Conservation (phyloP, 768 basidiomycete species). For the Chalciporus pseudorubinellus region DNA sequence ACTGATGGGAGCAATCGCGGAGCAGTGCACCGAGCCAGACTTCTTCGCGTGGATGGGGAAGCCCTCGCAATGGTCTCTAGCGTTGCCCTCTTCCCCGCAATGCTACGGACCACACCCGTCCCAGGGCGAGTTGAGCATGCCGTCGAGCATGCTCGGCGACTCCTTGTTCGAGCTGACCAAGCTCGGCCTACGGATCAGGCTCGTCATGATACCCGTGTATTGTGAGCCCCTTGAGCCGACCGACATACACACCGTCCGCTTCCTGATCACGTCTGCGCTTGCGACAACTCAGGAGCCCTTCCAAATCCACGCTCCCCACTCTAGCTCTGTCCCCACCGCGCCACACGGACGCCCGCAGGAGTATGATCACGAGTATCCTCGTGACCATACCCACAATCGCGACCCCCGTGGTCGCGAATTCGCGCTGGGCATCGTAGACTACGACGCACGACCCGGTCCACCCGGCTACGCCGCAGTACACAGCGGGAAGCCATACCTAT, state of each 20-base stretch:
- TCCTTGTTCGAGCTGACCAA: constrained; percentile 24
- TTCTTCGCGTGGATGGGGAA: constrained; percentile 24
- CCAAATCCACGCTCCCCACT: constrained; percentile 14
- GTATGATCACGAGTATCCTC: constrained; percentile 4
- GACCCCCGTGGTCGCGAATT: constrained; percentile 14
- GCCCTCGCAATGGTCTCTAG: constrained; percentile 25
- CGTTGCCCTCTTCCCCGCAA: constrained; percentile 21
- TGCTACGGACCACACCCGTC: constrained; percentile 13
- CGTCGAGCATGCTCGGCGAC: constrained; percentile 16
- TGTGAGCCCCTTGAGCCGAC: constrained; percentile 20
- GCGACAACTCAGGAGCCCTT: constrained; percentile 18
- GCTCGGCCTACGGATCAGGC: constrained; percentile 17
- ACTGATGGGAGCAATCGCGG: constrained; percentile 17
- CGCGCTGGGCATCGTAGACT: constrained; percentile 22
- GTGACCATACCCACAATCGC: constrained; percentile 5
- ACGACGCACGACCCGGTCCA: constrained; percentile 21
- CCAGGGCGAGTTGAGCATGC: constrained; percentile 8
- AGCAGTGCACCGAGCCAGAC: constrained; percentile 17
- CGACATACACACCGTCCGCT: constrained; percentile 11
- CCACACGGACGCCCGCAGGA: constrained; percentile 2
- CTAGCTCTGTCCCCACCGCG: neutral
- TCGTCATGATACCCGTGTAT: constrained; percentile 21
- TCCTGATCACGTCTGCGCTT: constrained; percentile 20
- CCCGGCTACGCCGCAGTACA: constrained; percentile 20
- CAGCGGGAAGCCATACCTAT: constrained; percentile 17